Evolutionary conservation across 2,329 filamentous ascomycete species (phyloP), one percentile per base, ranked within the genome.

Genomic region (Alternaria consortialis): DNA sequence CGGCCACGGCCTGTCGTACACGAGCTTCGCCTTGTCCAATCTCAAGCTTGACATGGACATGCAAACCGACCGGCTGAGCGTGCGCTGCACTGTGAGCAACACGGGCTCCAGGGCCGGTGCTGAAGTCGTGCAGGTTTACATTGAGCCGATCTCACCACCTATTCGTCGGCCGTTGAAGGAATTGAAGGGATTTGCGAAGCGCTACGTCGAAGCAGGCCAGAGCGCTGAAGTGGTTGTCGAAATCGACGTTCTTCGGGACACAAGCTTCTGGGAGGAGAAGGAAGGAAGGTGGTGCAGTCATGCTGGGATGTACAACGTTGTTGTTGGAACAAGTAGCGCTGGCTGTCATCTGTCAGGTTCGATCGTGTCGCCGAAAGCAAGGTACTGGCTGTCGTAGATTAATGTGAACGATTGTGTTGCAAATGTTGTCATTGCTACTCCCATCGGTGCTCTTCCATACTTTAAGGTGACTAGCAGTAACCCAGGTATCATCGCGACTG

Each of bases 1-100:
- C 67, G 93, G 93, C 0, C 92, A 88, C 58, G 93, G 93, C 0
- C 84, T 97, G 2, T 91, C 88, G 53, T 96, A 94, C 80, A 92
- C 91, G 0, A 85, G 84, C 7, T 84, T 91, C 56, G 32, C n/a
- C 7, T 11, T 11, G n/a, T 39, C n/a, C n/a, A 9, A 20, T 20
- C 20, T 20, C 20, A 20, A 20, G 20, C 20, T 20, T 20, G 36
- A 37, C n/a, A 50, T 60, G 11, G 29, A 90, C 1, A 88, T 87
- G 12, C n/a, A 55, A 7, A 31, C 31, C 5, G 31, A 47, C 20
- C 15, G 20, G 15, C 71, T 80, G 76, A 1, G 68, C 81, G 17
- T 81, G 84, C n/a, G 83, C 85, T 17, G 77, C 82, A 20, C 74
- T 39, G 74, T 91, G 5, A 83, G 80, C 46, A 91, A 92, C 73